Percentiles rank a stretch among this genome's conserved stretches.
phyloP scores from a whole-genome alignment of 2,329 filamentous ascomycete genomes.

The Calonectria montana region DNA sequence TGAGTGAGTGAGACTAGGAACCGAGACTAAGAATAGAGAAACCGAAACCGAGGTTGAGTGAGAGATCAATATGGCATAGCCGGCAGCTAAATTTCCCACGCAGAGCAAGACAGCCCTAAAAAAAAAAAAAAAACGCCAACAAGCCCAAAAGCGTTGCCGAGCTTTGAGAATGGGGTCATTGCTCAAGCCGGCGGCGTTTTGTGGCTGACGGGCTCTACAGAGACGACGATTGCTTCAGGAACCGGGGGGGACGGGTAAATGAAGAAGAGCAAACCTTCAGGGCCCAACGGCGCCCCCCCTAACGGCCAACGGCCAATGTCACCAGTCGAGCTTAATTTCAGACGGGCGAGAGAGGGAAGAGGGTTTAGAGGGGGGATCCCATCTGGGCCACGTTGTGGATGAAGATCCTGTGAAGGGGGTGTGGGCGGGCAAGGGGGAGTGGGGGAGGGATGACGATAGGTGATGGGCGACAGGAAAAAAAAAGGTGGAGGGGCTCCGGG shows the following conservation, averaged over 20 bases:
- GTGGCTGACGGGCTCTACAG: background rate
- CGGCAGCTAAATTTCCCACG: background rate
- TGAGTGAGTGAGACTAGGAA: background rate
- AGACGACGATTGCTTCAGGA: background rate
- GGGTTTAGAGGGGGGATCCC: slow-evolving; percentile 30
- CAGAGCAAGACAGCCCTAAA: background rate
- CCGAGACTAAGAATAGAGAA: background rate
- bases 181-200: background rate
- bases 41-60: background rate
- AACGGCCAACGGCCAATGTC: slow-evolving; percentile 4
- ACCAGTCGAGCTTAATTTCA: slow-evolving; percentile 14
- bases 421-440: background rate
- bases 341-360: background rate
- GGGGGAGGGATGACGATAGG: background rate
- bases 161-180: too few relatives aligned
- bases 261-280: background rate
- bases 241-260: background rate
- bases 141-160: background rate
- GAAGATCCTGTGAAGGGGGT: slow-evolving; percentile 20
- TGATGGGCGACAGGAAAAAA: background rate
- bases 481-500: background rate
- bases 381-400: slow-evolving; percentile 32
- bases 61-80: background rate
- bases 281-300: background rate
- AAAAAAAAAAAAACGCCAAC: background rate